These are phyloP conservation scores for Hygrophorus pudorinus DNA, from an alignment of 768 basidiomycete species.

Conservation along the genomic window DNA sequence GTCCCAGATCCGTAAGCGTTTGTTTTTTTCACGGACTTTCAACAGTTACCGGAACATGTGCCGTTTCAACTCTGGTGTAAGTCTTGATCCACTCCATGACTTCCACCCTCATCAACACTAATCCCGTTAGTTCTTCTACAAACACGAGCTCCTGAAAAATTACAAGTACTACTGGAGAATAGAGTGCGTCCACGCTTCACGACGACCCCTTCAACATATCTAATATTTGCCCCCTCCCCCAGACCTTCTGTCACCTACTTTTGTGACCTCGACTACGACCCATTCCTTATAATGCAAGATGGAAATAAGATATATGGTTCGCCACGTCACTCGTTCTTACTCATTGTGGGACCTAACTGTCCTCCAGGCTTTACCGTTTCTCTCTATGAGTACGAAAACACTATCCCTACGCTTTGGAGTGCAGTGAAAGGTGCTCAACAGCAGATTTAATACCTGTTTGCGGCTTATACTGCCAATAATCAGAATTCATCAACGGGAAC, in stretches of 20 bases:
- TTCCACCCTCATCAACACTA: background rate
- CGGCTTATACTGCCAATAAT: conserved; percentile 4
- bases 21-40: background rate
- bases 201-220: background rate
- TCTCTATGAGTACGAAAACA: conserved; percentile 72
- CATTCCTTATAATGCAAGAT: conserved; percentile 84
- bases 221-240: conserved; percentile 1
- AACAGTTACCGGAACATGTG: conserved; percentile 90
- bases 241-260: conserved; percentile 83
- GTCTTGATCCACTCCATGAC: conserved; percentile 14
- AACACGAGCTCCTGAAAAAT: conserved; percentile 67
- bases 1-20: background rate
- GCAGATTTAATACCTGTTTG: too few species aligned
- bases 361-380: conserved; percentile 68
- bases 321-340: background rate
- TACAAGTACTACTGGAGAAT: conserved; percentile 85
- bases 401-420: conserved; percentile 82
- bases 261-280: conserved; percentile 82
- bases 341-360: conserved; percentile 9
- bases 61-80: conserved; percentile 86
- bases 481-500: conserved; percentile 66
- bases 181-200: conserved; percentile 25
- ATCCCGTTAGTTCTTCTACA: conserved; percentile 65
- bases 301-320: conserved; percentile 76
- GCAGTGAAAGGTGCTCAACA: conserved; percentile 47